Conservation (phyloP, 2,329 filamentous ascomycete genomes). For the Diaporthe ampelina region DNA sequence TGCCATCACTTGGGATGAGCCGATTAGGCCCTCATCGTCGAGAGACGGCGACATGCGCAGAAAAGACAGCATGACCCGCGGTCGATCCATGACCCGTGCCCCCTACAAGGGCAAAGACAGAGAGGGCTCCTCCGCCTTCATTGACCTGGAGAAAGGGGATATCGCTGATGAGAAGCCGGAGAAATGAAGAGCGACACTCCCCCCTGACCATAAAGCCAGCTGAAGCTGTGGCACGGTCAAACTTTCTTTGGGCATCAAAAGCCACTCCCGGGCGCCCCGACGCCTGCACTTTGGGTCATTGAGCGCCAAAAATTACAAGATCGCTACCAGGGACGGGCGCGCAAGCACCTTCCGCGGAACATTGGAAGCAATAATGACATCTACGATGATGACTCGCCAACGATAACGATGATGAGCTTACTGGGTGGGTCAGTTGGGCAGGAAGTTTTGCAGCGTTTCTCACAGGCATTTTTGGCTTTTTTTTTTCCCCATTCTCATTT, state of each 20-base stretch:
- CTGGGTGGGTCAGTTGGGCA: not conserved
- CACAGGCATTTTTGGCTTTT: not conserved
- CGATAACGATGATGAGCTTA: slow-evolving; percentile 10
- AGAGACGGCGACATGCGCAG: slow-evolving; percentile 17
- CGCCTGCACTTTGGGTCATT: not conserved
- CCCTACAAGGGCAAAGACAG: slow-evolving; percentile 43
- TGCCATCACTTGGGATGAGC: slow-evolving; percentile 39
- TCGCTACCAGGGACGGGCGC: not conserved
- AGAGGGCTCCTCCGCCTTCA: slow-evolving; percentile 30
- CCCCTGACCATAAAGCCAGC: not conserved
- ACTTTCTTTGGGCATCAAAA: slow-evolving; percentile 3
- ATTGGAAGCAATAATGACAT: slow-evolving; percentile 49
- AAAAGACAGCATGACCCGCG: slow-evolving; percentile 24
- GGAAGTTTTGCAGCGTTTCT: slow-evolving; percentile 11
- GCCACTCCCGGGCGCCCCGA: not conserved
- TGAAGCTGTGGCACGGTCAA: slow-evolving; percentile 15
- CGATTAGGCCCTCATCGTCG: not conserved
- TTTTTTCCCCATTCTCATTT: not conserved
- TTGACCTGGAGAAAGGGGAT: slow-evolving; percentile 9
- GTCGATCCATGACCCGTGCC: slow-evolving; percentile 28
- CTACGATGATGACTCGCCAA: slow-evolving; percentile 32
- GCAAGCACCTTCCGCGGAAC: not conserved
- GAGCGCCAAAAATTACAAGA: not conserved
- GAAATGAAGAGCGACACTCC: not conserved
- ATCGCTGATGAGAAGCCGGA: not conserved